phyloP scores from a whole-genome alignment of 306 rosid genomes.

The Cyamopsis tetragonoloba region DNA sequence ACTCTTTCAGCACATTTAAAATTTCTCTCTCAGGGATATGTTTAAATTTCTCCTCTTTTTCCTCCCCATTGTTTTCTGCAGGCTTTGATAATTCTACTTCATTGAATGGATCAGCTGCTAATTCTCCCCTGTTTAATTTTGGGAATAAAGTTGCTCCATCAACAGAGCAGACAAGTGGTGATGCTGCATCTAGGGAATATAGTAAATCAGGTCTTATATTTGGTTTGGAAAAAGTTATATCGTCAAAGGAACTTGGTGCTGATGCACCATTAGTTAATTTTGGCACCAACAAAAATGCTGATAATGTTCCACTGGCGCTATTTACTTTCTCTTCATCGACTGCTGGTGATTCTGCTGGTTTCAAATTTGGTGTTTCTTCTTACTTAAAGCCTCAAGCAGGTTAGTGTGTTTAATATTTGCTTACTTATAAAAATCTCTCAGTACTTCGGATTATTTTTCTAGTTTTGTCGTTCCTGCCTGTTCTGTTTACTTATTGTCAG shows the following conservation, averaged over 20 bases:
- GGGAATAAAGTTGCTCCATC: constrained; percentile 28
- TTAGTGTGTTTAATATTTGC: constrained; percentile 26
- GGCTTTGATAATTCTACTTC: constrained; percentile 29
- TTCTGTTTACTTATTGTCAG: not conserved
- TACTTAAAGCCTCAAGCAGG: constrained; percentile 47
- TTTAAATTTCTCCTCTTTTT: not conserved
- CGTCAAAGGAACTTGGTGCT: constrained; percentile 34
- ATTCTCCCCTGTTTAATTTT: constrained; percentile 20
- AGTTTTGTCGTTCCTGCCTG: not conserved
- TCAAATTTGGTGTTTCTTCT: constrained; percentile 36
- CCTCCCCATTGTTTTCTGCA: constrained; percentile 14
- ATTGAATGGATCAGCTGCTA: constrained; percentile 31
- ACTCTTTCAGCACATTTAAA: not conserved
- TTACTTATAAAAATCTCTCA: not conserved
- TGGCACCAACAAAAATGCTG: constrained; percentile 34
- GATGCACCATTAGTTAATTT: constrained; percentile 26
- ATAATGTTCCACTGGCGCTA: constrained; percentile 24
- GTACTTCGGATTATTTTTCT: not conserved
- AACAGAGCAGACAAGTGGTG: constrained; percentile 17
- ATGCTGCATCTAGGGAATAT: constrained; percentile 15
- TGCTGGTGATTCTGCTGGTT: constrained; percentile 26
- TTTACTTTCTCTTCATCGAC: constrained; percentile 36
- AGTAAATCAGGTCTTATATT: constrained; percentile 18
- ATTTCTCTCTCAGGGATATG: not conserved
- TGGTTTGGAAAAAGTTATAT: constrained; percentile 35